Evolutionary conservation across 2,329 filamentous ascomycete genomes (phyloP).

Genomic region (Penicillium sp.): DNA sequence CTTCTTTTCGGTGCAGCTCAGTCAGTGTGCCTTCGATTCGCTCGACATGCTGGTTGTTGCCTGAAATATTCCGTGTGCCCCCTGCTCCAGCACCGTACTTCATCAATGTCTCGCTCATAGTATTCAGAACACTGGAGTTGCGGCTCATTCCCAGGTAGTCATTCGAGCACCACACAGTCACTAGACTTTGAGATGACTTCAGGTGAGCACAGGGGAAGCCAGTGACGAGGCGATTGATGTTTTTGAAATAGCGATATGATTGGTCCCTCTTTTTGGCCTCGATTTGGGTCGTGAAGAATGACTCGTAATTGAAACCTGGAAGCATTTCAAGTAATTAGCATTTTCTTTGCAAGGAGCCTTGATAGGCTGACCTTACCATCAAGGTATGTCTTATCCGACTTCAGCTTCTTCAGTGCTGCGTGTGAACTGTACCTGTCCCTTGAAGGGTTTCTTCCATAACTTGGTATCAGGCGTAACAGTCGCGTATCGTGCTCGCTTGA

Average conservation of each 20-base stretch:
- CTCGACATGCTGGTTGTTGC: slow-evolving; percentile 92
- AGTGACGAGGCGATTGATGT: slow-evolving; percentile 96
- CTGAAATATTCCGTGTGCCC: slow-evolving; percentile 94
- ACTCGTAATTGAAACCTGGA: slow-evolving; percentile 70
- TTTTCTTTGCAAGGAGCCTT: too few species aligned
- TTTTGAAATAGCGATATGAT: slow-evolving; percentile 99
- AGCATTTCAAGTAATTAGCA: too few species aligned
- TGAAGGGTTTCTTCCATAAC: too few species aligned
- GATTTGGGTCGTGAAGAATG: slow-evolving; percentile 78
- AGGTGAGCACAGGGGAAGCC: slow-evolving; percentile 95
- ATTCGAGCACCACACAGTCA: slow-evolving; percentile 98
- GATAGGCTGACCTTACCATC: too few species aligned
- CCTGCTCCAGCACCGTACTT: slow-evolving; percentile 92
- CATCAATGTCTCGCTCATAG: slow-evolving; percentile 92
- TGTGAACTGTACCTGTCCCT: too few species aligned
- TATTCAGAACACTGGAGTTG: slow-evolving; percentile 76
- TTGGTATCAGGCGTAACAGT: too few species aligned
- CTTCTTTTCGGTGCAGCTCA: slow-evolving; percentile 83
- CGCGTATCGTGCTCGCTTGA: too few species aligned
- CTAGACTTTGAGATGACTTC: slow-evolving; percentile 70
- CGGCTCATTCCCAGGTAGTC: slow-evolving; percentile 98
- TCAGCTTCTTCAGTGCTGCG: too few species aligned
- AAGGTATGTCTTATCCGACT: too few species aligned
- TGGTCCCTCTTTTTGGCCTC: slow-evolving; percentile 99
- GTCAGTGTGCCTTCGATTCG: slow-evolving; percentile 75